Base-by-base conservation (phyloP, 164 flowering plant species). In the Macadamia tetraphylla region DNA sequence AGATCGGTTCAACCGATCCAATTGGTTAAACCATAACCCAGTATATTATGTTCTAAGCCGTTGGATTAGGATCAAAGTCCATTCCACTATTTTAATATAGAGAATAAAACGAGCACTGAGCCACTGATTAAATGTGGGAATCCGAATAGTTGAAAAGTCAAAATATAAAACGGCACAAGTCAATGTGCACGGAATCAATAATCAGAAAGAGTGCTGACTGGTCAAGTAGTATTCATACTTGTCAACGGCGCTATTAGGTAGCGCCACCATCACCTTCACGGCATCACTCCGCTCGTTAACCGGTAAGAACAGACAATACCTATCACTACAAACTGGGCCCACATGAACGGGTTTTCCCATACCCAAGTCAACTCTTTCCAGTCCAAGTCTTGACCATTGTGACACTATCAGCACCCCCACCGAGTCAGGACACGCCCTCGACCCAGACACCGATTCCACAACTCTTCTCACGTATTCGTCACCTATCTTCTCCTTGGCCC, bases 371-470 rank as follows among this genome's bases (percentile, higher is more conserved):
- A 91, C 84, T 68, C 58, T 79, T 7, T 91, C 92, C 11, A 91
- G 62, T 0, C 94, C 97, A 53, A 91, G 67, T 69, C 83, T 87
- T 60, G 88, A 85, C 94, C 97, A 91, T 59, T 87, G 92, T 1
- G 94, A 79, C 70, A 91, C 13, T 6, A 88, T 81, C 75, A 91
- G 64, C 48, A 80, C 88, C 9, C 93, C 93, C 10, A 82, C 86
- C 43, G 79, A 68, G 85, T 86, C 94, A 0, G 90, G 90, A 66
- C 80, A 23, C 68, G 84, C 82, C 48, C 79, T 71, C 9, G 40
- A 35, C 40, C 40, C 40, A 9, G 79, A 80, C 78, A 85, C 81
- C 40, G 63, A 67, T 9, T 83, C 85, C 10, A 79, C 75, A 71
- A 82, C 85, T 42, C 73, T 67, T 35, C 69, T 80, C 58, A 85